Percentiles rank a stretch among this genome's conserved stretches.
Evolutionary conservation across 2,329 filamentous ascomycete genomes (phyloP).

Genomic region (Ophiosphaerella herpotricha): DNA sequence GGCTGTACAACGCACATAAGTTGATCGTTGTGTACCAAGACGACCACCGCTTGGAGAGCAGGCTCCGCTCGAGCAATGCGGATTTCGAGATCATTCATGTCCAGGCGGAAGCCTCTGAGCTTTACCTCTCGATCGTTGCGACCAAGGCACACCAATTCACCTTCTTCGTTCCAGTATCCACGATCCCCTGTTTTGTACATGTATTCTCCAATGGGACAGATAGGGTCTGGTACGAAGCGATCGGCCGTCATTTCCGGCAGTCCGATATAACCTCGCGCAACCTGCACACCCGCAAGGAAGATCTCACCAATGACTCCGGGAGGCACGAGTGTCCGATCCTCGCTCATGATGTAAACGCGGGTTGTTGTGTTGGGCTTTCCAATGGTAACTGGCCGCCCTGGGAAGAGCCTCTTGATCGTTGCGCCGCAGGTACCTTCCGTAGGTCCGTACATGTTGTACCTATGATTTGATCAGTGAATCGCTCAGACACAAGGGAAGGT

Average conservation of each 20-base stretch:
- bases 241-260: slow-evolving; percentile 27
- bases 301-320: slow-evolving; percentile 49
- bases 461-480: slow-evolving; percentile 5
- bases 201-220: slow-evolving; percentile 31
- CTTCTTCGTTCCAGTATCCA: slow-evolving; percentile 42
- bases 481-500: no score
- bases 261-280: slow-evolving; percentile 50
- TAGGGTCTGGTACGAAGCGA: slow-evolving; percentile 20
- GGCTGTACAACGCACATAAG: no score
- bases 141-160: slow-evolving; percentile 47
- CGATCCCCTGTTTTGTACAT: slow-evolving; percentile 53
- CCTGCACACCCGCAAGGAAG: slow-evolving; percentile 51
- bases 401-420: slow-evolving; percentile 37
- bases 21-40: neutral
- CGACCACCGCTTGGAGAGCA: neutral
- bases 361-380: slow-evolving; percentile 48
- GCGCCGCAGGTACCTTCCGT: slow-evolving; percentile 49
- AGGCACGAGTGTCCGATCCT: slow-evolving; percentile 30
- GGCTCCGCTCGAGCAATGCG: slow-evolving; percentile 12
- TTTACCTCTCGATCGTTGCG: slow-evolving; percentile 52
- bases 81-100: slow-evolving; percentile 48
- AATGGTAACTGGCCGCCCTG: slow-evolving; percentile 39
- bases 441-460: slow-evolving; percentile 54
- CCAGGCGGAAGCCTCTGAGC: slow-evolving; percentile 45
- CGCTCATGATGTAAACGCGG: slow-evolving; percentile 51